These are phyloP conservation scores for Phytopythium delawarense DNA, from an alignment of 352 stramenopile genomes.

Conservation along the genomic window DNA sequence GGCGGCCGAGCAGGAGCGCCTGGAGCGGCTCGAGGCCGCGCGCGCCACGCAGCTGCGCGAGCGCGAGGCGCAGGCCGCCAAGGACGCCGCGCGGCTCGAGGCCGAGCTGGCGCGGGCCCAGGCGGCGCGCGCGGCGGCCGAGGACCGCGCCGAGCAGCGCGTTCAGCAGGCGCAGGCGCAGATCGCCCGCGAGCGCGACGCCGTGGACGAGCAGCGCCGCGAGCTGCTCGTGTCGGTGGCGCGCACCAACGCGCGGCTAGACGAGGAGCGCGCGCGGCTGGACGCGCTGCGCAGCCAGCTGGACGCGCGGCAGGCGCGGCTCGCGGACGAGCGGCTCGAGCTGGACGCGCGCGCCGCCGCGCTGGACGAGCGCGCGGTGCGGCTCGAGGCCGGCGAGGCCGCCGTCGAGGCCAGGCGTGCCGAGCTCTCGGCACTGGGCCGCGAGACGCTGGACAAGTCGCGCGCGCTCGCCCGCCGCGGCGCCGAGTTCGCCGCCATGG, in stretches of 20 bases:
- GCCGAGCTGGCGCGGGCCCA: conserved; percentile 31
- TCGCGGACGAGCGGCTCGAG: conserved; percentile 57
- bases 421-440: conserved; percentile 55
- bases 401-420: conserved; percentile 38
- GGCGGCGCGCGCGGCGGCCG: conserved; percentile 29
- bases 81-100: conserved; percentile 38
- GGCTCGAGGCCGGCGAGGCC: conserved; percentile 43
- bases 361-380: conserved; percentile 45
- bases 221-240: conserved; percentile 58
- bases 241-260: conserved; percentile 39
- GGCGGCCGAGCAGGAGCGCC: conserved; percentile 57
- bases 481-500: conserved; percentile 28
- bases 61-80: conserved; percentile 38
- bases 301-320: conserved; percentile 41
- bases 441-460: conserved; percentile 64
- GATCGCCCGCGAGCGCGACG: conserved; percentile 63
- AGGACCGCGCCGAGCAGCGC: conserved; percentile 57
- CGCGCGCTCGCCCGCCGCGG: conserved; percentile 32
- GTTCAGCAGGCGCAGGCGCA: conserved; percentile 56
- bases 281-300: conserved; percentile 55
- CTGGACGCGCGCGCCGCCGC: conserved; percentile 39
- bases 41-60: conserved; percentile 47
- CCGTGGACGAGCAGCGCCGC: conserved; percentile 66
- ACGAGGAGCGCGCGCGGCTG: conserved; percentile 71
- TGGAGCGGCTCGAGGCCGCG: conserved; percentile 55